Evolutionary conservation across 1,139 yeast species (phyloP), one percentile per base, ranked within the genome.

Genomic region (Martiniozyma asiatica): DNA sequence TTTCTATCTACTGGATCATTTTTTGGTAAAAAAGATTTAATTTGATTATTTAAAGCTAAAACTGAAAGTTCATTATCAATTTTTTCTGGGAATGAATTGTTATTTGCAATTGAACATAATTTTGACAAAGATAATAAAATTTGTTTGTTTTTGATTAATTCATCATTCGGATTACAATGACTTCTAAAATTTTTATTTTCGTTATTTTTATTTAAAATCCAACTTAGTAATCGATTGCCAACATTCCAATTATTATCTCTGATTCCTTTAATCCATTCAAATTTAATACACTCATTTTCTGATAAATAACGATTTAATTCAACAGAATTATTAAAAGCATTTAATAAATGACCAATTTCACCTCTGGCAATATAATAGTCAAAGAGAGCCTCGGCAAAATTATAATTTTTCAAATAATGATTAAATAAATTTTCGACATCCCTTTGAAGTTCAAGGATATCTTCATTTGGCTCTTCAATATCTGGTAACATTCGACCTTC

Each of bases 221-320:
- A n/a, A n/a, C n/a, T n/a, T n/a, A n/a, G n/a, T n/a, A n/a, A n/a
- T n/a, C n/a, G n/a, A n/a, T n/a, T n/a, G n/a, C n/a, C n/a, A 3
- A 51, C 45, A 4, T 36, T 38, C 45, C 64, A 78, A 5, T 73
- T 60, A 4, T 56, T 60, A 39, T 65, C 70, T 22, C 68, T 48
- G 13, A 82, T 51, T 35, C 77, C 68, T 35, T 72, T 65, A 22
- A 84, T 75, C 96, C 96, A 85, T 1, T 85, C 65, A 27, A 82
- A 65, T 25, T 64, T 57, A 4, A 71, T 68, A 23, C 65, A 59
- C 22, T 62, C 60, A 3, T 51, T 44, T 19, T 27, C 30, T 3
- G 21, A 9, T 36, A 84, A 67, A 45, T 73, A 85, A 38, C 55
- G 52, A 20, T 65, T 59, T 34, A 82, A 55, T 42, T 58, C 68